Conservation (phyloP, 23 red algal genomes). For the Gracilaria caudata region DNA sequence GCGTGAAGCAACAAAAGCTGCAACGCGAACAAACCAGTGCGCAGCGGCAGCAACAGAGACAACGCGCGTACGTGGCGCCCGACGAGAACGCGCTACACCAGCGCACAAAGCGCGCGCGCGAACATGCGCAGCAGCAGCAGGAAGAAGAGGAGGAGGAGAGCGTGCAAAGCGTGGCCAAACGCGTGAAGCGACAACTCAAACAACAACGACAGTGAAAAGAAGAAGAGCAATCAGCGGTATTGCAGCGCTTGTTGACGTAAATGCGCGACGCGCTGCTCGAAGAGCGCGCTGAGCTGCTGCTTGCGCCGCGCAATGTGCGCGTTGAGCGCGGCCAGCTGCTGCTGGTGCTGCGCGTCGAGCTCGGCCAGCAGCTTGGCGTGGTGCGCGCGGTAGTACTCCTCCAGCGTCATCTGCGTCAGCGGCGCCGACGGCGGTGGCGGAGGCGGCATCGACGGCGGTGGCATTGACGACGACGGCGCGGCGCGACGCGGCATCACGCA, state of each 20-base stretch:
- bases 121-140: neutral
- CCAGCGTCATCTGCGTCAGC: constrained; percentile 15
- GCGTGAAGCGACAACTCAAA: constrained; percentile 1
- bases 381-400: constrained; percentile 11
- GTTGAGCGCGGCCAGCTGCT: neutral
- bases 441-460: neutral
- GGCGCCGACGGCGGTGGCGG: neutral
- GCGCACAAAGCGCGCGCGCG: constrained; percentile 8
- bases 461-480: no score
- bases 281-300: neutral
- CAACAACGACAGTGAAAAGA: constrained; percentile 1
- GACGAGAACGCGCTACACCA: neutral
- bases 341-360: constrained; percentile 4
- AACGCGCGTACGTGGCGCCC: constrained; percentile 25
- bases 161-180: neutral
- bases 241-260: neutral
- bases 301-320: neutral
- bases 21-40: neutral
- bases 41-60: constrained; percentile 6
- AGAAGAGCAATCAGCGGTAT: neutral
- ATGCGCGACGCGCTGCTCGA: neutral
- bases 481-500: no score
- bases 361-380: neutral
- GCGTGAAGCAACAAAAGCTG: constrained; percentile 25
- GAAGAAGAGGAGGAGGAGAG: neutral